A percentile compares a stretch with the other conserved stretches of the same genome.
Conservation (phyloP, 352 stramenopile species). For the Thalassiosira ordinaria region DNA sequence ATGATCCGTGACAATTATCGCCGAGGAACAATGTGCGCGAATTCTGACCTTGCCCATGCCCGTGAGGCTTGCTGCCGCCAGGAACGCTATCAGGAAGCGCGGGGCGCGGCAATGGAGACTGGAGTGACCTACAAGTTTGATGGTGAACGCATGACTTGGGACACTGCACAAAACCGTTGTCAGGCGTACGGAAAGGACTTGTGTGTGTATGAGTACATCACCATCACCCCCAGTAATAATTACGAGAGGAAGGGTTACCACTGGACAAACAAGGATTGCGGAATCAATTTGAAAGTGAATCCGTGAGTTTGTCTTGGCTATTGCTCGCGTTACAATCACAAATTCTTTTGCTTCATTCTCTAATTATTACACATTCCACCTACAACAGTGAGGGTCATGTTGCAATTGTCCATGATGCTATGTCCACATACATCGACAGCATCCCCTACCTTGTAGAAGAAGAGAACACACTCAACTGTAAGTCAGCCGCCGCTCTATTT, state of each 20-base stretch:
- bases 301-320: constrained; percentile 41
- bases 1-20: constrained; percentile 32
- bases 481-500: no score
- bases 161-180: constrained; percentile 28
- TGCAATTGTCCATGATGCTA: constrained; percentile 59
- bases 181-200: constrained; percentile 17
- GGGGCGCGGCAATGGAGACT: constrained; percentile 3
- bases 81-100: constrained; percentile 15
- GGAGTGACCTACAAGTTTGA: constrained; percentile 33
- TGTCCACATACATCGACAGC: constrained; percentile 29
- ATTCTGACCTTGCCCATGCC: constrained; percentile 21
- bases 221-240: constrained; percentile 25
- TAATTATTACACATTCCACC: constrained; percentile 9
- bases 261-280: constrained; percentile 65
- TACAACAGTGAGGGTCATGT: constrained; percentile 53
- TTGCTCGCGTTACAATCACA: not conserved
- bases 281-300: constrained; percentile 69
- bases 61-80: constrained; percentile 30
- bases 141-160: constrained; percentile 37
- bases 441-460: constrained; percentile 54
- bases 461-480: constrained; percentile 58
- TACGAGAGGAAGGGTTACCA: constrained; percentile 50
- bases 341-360: not conserved
- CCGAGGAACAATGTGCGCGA: constrained; percentile 51
- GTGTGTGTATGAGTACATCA: constrained; percentile 36